Percentiles rank a stretch among this genome's conserved stretches.
Conservation (phyloP, 352 stramenopile species). For the Pythium vanterpoolii region DNA sequence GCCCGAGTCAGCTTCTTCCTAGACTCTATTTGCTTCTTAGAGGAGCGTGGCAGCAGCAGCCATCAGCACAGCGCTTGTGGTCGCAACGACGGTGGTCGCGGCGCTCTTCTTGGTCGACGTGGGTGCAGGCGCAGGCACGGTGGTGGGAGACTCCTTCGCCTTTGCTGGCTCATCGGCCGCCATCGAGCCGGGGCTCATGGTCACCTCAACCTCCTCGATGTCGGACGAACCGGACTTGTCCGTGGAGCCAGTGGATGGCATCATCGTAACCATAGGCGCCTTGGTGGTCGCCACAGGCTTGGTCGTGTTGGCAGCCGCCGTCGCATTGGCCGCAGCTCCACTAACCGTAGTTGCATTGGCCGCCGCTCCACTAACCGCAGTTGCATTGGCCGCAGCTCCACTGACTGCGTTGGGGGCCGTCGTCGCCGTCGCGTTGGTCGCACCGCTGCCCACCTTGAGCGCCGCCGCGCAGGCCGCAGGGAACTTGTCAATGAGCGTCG, state of each 20-base stretch:
- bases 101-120: background rate
- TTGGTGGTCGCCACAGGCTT: background rate
- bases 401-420: background rate
- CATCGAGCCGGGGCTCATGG: background rate
- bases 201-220: constrained; percentile 6
- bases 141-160: background rate
- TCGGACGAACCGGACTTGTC: background rate
- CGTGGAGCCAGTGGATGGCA: background rate
- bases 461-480: background rate
- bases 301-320: background rate
- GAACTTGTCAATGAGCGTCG: constrained; percentile 20
- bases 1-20: no score
- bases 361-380: background rate
- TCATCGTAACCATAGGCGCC: background rate
- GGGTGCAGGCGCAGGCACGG: background rate
- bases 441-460: background rate
- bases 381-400: background rate
- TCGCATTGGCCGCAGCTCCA: background rate
- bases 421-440: background rate
- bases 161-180: background rate
- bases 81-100: background rate
- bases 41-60: background rate
- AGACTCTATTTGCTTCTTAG: background rate
- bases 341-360: background rate
- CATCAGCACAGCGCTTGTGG: background rate